These are phyloP conservation scores for Dryadomyces quercivorus DNA, from an alignment of 2,329 filamentous ascomycete genomes.

Conservation along the genomic window DNA sequence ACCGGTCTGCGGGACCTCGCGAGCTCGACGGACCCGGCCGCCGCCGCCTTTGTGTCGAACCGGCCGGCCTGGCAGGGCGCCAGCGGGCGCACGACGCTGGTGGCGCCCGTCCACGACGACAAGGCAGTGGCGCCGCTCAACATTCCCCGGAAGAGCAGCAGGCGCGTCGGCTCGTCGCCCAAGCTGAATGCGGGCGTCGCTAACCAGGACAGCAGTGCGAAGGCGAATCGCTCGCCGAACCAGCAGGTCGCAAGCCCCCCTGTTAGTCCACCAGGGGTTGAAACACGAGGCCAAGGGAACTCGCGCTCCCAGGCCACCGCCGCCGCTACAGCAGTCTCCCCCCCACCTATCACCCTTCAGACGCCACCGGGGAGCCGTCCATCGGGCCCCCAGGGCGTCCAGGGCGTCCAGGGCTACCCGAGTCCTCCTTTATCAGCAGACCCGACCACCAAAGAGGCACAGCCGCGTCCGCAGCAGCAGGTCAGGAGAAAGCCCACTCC, in stretches of 20 bases:
- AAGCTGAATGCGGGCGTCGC: slow-evolving; percentile 8
- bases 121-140: slow-evolving; percentile 41
- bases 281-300: slow-evolving; percentile 17
- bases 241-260: slow-evolving; percentile 16
- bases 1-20: not conserved
- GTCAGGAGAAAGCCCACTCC: slow-evolving; percentile 9
- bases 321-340: slow-evolving; percentile 10
- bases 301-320: slow-evolving; percentile 18
- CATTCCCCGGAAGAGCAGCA: slow-evolving; percentile 39
- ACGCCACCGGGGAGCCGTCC: slow-evolving; percentile 8
- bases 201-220: not conserved
- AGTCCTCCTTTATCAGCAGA: slow-evolving; percentile 25
- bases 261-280: slow-evolving; percentile 17
- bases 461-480: not conserved
- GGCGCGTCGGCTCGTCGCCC: slow-evolving; percentile 19
- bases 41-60: slow-evolving; percentile 21
- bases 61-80: slow-evolving; percentile 60
- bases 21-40: slow-evolving; percentile 19
- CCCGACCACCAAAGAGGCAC: slow-evolving; percentile 1
- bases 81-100: slow-evolving; percentile 53
- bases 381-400: slow-evolving; percentile 10
- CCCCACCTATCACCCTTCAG: slow-evolving; percentile 4
- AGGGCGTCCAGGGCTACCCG: slow-evolving; percentile 21
- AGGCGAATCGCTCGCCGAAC: not conserved
- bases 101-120: slow-evolving; percentile 53